Evolutionary conservation across 140 eudicot genomes (phyloP), one percentile per base, ranked within the genome.

Genomic region (Cichorium intybus): DNA sequence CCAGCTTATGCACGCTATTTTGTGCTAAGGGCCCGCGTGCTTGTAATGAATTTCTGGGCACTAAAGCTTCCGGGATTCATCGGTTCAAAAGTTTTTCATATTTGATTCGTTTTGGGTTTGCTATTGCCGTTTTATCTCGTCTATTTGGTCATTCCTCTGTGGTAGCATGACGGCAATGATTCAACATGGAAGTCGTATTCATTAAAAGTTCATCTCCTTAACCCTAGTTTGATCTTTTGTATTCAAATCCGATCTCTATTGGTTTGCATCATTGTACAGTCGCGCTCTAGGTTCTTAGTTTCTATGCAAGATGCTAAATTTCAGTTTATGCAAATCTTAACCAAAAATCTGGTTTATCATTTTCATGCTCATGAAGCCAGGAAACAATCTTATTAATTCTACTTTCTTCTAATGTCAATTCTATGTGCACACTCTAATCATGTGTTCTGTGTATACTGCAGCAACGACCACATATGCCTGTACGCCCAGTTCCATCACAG

Each of bases 381-480:
- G n/a, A n/a, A n/a, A n/a, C n/a, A n/a, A n/a, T n/a, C n/a, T n/a
- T n/a, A n/a, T n/a, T n/a, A n/a, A 27, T 27, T 27, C 5, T 27
- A 6, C 34, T 20, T 1, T 34, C 17, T 0, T 59, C n/a, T 51
- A 48, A 57, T 66, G 5, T 66, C 23, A 24, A 34, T 33, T 17
- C 1, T 24, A 34, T 47, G 15, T 28, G 41, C 43, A 26, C 39
- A 15, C 26, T 60, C 65, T 69, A 56, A 62, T 16, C 26, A 17
- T 56, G 20, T 15, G 7, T 11, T 43, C 29, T 56, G 37, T 75
- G n/a, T 53, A 45, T 72, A 24, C 57, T 81, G 84, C 94, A 93
- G 99, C 97, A 81, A 93, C 87, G 99, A 34, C 99, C 99, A 21
- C 95, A 93, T 69, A 79, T 55, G 78, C 99, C 99, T 0, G 95